Evolutionary conservation across 495 filamentous ascomycete species (phyloP).

Genomic region (Eremomyces bilateralis): DNA sequence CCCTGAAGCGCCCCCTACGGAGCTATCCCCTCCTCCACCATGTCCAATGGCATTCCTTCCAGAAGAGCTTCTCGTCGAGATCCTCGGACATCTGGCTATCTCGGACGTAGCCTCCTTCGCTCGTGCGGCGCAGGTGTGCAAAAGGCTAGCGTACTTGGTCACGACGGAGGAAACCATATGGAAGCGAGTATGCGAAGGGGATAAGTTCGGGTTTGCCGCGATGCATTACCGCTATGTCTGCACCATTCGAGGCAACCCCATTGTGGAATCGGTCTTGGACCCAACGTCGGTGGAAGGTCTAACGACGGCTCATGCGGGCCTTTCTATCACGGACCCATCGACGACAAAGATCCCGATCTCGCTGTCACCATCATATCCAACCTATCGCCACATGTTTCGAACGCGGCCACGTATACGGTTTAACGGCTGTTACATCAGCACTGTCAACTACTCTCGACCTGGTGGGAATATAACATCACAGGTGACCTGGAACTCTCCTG

Average conservation of each 20-base stretch:
- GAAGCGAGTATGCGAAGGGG: constrained; percentile 48
- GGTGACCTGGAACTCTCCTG: constrained; percentile 54
- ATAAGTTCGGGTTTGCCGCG: constrained; percentile 51
- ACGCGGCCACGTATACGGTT: constrained; percentile 71
- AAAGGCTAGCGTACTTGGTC: constrained; percentile 66
- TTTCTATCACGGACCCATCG: no score
- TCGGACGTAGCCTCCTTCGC: constrained; percentile 59
- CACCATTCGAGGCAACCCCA: constrained; percentile 23
- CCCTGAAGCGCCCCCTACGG: constrained; percentile 31
- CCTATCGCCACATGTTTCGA: constrained; percentile 48
- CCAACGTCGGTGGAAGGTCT: no score
- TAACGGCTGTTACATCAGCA: constrained; percentile 86
- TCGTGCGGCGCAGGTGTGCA: constrained; percentile 68
- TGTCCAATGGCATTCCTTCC: constrained; percentile 64
- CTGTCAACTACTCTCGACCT: constrained; percentile 78
- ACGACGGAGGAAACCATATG: constrained; percentile 74
- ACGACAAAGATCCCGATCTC: constrained; percentile 17
- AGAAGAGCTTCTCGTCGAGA: constrained; percentile 59
- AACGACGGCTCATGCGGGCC: no score
- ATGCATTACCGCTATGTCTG: constrained; percentile 70
- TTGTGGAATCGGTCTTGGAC: no score
- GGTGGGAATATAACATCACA: constrained; percentile 39
- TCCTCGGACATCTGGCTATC: constrained; percentile 46
- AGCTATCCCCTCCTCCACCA: constrained; percentile 43
- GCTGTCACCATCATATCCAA: constrained; percentile 20